These are phyloP conservation scores for Brassica juncea DNA, from an alignment of 345 rosid species.

Conservation along the genomic window DNA sequence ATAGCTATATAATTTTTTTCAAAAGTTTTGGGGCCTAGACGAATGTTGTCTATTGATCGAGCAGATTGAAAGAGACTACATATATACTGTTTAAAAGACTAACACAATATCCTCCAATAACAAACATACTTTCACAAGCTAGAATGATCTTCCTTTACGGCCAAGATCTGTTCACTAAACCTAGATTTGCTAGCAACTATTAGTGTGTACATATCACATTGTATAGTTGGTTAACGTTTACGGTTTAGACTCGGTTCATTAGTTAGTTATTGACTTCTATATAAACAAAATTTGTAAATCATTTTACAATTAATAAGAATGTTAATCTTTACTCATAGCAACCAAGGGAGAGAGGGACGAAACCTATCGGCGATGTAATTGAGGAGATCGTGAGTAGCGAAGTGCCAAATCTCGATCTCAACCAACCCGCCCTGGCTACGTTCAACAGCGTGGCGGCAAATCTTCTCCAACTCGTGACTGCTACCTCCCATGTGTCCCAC, in stretches of 20 bases:
- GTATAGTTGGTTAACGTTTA: too few species aligned
- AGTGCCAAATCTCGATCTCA: background rate
- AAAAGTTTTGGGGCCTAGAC: background rate
- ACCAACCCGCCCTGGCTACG: constrained; percentile 1
- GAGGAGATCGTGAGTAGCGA: background rate
- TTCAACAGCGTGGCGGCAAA: background rate
- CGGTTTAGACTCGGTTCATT: too few species aligned
- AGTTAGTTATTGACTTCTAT: too few species aligned
- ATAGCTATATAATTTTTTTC: background rate
- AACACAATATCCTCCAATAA: background rate
- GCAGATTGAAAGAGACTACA: background rate
- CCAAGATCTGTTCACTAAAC: background rate
- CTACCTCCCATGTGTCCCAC: background rate
- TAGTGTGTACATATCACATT: too few species aligned
- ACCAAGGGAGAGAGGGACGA: background rate
- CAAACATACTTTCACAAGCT: background rate
- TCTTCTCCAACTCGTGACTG: background rate
- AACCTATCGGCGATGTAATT: background rate
- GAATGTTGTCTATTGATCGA: background rate
- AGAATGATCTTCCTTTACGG: background rate
- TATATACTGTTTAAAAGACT: background rate
- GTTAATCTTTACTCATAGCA: background rate
- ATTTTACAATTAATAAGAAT: too few species aligned
- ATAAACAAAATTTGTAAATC: too few species aligned
- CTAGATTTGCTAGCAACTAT: background rate